Base-by-base conservation (phyloP, 345 rosid genomes). In the Kernera saxatilis region DNA sequence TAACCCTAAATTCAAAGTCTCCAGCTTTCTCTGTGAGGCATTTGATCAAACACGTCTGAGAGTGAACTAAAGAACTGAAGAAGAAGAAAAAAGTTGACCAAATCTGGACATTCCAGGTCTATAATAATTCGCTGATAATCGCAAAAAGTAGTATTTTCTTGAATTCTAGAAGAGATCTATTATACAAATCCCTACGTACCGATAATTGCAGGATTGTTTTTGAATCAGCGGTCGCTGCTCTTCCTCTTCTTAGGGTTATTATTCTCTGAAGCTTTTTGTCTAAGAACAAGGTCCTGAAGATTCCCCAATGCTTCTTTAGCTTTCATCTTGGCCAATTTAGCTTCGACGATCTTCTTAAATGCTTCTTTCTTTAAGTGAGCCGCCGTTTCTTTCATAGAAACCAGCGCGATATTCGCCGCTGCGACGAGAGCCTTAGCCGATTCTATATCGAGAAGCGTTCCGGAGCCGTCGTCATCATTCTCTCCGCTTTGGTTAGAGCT, bases 301-400 rank as follows among this genome's bases (percentile, higher is more conserved):
- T 69, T 54, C 70, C 67, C 79, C 39, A 86, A 64, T 19, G 90
- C 86, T 35, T 70, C 82, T 46, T 65, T 71, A 49, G 90, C 90
- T 67, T 64, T 76, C 71, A 69, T 32, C 87, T 78, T 83, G 5
- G 84, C 82, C 12, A 33, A 19, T 10, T 59, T 48, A 45, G 86
- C 83, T 17, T 76, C 80, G 25, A 43, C 3, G 43, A 79, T 79
- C 74, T 78, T 78, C 66, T 59, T 76, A 36, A 65, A 60, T 23
- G 84, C 84, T 54, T 80, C 86, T 6, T 63, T 41, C 72, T 71
- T 72, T 0, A 82, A 80, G 2, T 43, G 3, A 19, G 40, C 61
- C 5, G 71, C 86, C 13, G 80, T 82, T 14, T 32, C 59, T 2
- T 61, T 41, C 86, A 80, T 59, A 25, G 78, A 78, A 40, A 33